Evolutionary conservation across 768 basidiomycete species (phyloP).

Genomic region (Cantharellus cinnabarinus): DNA sequence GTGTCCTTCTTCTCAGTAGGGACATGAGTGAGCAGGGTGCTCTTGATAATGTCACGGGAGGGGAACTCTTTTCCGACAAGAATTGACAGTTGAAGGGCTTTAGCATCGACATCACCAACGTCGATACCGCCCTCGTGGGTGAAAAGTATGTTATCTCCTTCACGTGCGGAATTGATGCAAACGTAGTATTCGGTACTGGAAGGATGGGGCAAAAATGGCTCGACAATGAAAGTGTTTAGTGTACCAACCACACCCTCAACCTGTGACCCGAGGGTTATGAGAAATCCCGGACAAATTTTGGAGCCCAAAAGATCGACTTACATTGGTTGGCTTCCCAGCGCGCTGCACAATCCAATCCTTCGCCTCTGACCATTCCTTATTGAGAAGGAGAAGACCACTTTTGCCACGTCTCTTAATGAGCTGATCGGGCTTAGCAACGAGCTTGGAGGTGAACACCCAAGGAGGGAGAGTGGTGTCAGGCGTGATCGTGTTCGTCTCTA

Average conservation of each 20-base stretch:
- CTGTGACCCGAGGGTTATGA: slow-evolving; percentile 19
- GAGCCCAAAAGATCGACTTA: slow-evolving; percentile 18
- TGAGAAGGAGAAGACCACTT: slow-evolving; percentile 83
- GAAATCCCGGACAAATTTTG: background rate
- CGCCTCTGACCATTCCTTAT: slow-evolving; percentile 81
- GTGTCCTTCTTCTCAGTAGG: slow-evolving; percentile 63
- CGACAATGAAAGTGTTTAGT: slow-evolving; percentile 92
- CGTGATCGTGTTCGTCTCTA: slow-evolving; percentile 39
- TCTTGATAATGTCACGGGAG: slow-evolving; percentile 50
- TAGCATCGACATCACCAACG: slow-evolving; percentile 93
- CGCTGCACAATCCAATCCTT: slow-evolving; percentile 70
- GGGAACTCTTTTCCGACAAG: slow-evolving; percentile 67
- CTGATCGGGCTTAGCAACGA: slow-evolving; percentile 94
- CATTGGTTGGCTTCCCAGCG: slow-evolving; percentile 86
- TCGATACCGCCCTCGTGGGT: slow-evolving; percentile 98
- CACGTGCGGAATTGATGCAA: slow-evolving; percentile 88
- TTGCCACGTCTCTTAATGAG: slow-evolving; percentile 99
- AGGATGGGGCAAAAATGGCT: slow-evolving; percentile 95
- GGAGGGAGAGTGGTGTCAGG: slow-evolving; percentile 41
- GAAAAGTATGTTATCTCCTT: slow-evolving; percentile 93
- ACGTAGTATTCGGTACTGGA: slow-evolving; percentile 93
- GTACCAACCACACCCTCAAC: slow-evolving; percentile 91
- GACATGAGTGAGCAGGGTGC: slow-evolving; percentile 63
- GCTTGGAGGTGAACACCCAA: slow-evolving; percentile 71
- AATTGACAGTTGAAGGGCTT: slow-evolving; percentile 76